Percentiles rank a stretch among this genome's conserved stretches.
These are phyloP conservation scores for Erodium texanum DNA, from an alignment of 441 rosid species.

Conservation along the genomic window DNA sequence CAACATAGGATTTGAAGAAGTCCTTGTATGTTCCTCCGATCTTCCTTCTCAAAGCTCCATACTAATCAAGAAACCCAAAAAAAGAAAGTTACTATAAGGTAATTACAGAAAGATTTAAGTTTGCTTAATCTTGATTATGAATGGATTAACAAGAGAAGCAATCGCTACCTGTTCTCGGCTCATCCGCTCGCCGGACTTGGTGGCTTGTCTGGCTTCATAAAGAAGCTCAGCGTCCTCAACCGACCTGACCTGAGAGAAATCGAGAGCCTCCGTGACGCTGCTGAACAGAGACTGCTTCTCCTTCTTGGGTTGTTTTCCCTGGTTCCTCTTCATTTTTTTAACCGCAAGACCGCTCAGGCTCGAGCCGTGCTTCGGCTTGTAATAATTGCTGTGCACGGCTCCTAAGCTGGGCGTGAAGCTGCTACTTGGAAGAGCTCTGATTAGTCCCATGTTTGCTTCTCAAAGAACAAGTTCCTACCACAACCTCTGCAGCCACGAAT, in stretches of 20 bases:
- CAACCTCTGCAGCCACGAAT: neutral
- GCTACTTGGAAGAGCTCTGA: neutral
- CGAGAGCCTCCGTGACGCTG: conserved; percentile 65
- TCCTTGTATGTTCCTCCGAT: conserved; percentile 92
- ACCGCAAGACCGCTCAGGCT: conserved; percentile 25
- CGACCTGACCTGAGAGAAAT: conserved; percentile 73
- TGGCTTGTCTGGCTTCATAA: conserved; percentile 59
- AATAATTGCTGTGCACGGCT: conserved; percentile 7
- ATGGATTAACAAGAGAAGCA: too few relatives aligned
- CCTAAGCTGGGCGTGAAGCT: conserved; percentile 19
- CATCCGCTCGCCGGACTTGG: conserved; percentile 64
- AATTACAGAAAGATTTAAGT: too few relatives aligned
- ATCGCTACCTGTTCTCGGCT: conserved; percentile 60
- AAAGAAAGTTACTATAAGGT: too few relatives aligned
- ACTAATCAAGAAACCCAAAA: conserved; percentile 33
- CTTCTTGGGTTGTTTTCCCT: conserved; percentile 34
- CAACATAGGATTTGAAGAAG: conserved; percentile 78
- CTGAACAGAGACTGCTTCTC: conserved; percentile 57
- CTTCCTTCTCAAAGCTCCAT: conserved; percentile 89
- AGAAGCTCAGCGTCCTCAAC: conserved; percentile 66
- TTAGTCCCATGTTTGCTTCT: neutral
- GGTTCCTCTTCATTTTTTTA: conserved; percentile 28
- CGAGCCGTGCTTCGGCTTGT: conserved; percentile 14
- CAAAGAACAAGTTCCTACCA: conserved; percentile 11
- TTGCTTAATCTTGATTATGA: too few relatives aligned